Base-by-base conservation (phyloP, 257 asterid species). In the Forsythia suspensa region DNA sequence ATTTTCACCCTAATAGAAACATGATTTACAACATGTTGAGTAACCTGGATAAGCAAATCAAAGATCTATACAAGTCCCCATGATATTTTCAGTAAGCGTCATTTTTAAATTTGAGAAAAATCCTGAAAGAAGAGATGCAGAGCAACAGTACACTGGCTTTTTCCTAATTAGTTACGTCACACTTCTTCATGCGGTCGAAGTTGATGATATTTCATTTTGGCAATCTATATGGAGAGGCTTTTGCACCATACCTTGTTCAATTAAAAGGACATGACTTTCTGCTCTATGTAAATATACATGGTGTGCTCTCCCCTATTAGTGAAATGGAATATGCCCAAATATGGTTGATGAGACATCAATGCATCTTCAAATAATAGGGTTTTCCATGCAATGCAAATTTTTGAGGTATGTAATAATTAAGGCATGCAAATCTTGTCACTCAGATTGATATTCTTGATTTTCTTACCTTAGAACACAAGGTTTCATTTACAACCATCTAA, bases 41-140 rank as follows among this genome's bases (percentile, higher is more conserved):
- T 43, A 80, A 77, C 75, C 83, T 94, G 85, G 90, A 92, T 85
- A 83, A 77, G 78, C 97, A 92, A 77, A 90, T 89, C 67, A 93
- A 86, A 87, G 93, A 85, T 51, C 34, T 86, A n/a, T 46, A 78
- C 29, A 76, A 84, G 71, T 48, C 78, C 77, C 71, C 80, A 46
- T 44, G 59, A 66, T 2, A 4, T 66, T 42, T 66, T 66, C 40
- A 13, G 13, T 42, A 76, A 3, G 16, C 34, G 34, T 9, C 9
- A 24, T 20, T 61, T 20, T 21, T 5, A 57, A 24, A 24, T 61
- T 61, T 10, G 38, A 61, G 15, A 21, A 61, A 61, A 57, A 61
- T 61, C 16, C 38, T 61, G 69, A 9, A 61, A 61, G 69, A 61
- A 8, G 11, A 57, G 69, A 24, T 61, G 69, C 69, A 61, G 38